Conservation (phyloP, 2,329 filamentous ascomycete species). For the Xylariaceae sp. region DNA sequence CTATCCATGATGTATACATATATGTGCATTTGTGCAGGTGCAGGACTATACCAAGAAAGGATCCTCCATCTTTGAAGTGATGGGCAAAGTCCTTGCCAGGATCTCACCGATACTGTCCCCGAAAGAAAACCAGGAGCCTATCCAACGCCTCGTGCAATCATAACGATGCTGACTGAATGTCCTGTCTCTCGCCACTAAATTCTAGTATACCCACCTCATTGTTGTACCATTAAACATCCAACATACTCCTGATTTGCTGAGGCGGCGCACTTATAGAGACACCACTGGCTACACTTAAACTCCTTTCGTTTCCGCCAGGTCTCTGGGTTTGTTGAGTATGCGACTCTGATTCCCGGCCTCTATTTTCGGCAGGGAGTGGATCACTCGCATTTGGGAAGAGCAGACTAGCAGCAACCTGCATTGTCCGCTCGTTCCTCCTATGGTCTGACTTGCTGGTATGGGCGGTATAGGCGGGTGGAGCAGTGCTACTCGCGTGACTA, state of each 20-base stretch:
- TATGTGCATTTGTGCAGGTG: neutral
- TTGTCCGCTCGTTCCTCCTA: slow-evolving; percentile 51
- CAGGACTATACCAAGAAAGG: neutral
- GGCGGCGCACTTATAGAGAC: slow-evolving; percentile 54
- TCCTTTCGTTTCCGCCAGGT: slow-evolving; percentile 46
- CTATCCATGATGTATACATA: slow-evolving; percentile 4
- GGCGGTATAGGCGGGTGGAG: slow-evolving; percentile 37
- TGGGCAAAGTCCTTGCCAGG: neutral
- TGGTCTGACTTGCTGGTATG: slow-evolving; percentile 53
- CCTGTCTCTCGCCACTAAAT: neutral
- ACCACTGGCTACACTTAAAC: slow-evolving; percentile 53
- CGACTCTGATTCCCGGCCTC: slow-evolving; percentile 29
- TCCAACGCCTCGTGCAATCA: slow-evolving; percentile 19
- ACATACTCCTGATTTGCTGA: slow-evolving; percentile 63
- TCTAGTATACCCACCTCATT: neutral
- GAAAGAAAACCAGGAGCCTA: neutral
- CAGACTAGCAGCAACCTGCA: slow-evolving; percentile 51
- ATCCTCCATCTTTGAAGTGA: neutral
- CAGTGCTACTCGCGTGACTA: slow-evolving; percentile 34
- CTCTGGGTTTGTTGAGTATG: slow-evolving; percentile 26
- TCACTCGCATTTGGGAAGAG: slow-evolving; percentile 53
- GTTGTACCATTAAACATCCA: slow-evolving; percentile 54
- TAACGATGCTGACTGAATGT: slow-evolving; percentile 1
- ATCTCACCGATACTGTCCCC: neutral
- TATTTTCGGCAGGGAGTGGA: slow-evolving; percentile 30